These are phyloP conservation scores for Centella asiatica DNA, from an alignment of 129 eudicot genomes.

Conservation along the genomic window DNA sequence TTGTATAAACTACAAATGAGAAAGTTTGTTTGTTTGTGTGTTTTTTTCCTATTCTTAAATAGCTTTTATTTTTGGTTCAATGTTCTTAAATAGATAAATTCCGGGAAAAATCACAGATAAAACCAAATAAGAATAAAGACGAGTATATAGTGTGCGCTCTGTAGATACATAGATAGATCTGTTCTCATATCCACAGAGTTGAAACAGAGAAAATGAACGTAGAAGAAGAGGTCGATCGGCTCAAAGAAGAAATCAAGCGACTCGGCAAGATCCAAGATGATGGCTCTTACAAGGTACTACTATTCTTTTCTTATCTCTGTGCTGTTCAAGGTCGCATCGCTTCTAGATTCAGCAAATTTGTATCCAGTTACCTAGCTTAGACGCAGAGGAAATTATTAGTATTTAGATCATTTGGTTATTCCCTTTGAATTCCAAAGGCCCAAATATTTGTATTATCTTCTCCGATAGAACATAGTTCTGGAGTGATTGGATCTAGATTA, in stretches of 20 bases:
- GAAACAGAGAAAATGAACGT: conserved; percentile 59
- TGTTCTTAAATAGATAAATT: no score
- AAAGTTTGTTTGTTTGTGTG: no score
- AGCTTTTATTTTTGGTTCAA: no score
- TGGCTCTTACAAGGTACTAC: conserved; percentile 78
- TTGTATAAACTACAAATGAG: no score
- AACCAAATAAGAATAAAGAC: no score
- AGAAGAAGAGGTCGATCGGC: conserved; percentile 76
- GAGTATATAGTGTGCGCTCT: no score
- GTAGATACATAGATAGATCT: no score
- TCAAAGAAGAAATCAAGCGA: conserved; percentile 80
- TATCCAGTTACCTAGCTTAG: neutral
- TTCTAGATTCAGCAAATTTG: neutral
- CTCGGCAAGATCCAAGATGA: conserved; percentile 70
- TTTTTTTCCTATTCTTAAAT: no score
- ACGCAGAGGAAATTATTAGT: no score
- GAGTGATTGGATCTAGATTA: neutral
- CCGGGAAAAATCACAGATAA: no score
- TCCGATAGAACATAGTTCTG: neutral
- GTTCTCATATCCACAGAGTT: neutral
- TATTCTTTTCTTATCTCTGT: neutral
- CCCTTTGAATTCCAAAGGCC: neutral
- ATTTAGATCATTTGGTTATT: no score
- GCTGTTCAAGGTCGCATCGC: neutral
- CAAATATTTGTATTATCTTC: neutral